Evolutionary conservation across 2,329 filamentous ascomycete species (phyloP).

Genomic region (Apiospora sp.): DNA sequence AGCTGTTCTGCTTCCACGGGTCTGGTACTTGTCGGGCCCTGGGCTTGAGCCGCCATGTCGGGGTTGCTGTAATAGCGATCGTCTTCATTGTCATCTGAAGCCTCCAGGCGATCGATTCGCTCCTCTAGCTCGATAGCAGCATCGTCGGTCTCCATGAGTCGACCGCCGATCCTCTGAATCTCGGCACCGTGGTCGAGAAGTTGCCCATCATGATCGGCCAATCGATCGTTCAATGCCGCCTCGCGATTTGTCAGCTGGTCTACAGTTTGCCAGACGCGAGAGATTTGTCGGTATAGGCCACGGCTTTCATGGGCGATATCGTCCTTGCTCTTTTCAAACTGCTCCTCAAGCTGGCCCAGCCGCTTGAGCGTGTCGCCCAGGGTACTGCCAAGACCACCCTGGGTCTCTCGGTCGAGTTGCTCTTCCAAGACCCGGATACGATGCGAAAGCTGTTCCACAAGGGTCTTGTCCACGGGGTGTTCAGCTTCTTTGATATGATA

Average conservation of each 20-base stretch:
- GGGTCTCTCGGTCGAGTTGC: constrained; percentile 48
- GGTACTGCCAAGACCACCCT: constrained; percentile 46
- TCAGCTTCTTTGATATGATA: constrained; percentile 62
- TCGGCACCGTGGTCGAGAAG: constrained; percentile 50
- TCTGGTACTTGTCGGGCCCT: constrained; percentile 26
- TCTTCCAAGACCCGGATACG: constrained; percentile 55
- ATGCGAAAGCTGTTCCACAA: constrained; percentile 57
- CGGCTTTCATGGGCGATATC: constrained; percentile 62
- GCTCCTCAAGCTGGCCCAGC: constrained; percentile 61
- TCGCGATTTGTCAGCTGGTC: constrained; percentile 52
- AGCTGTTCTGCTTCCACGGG: not conserved
- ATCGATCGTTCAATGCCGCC: constrained; percentile 46
- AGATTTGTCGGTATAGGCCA: constrained; percentile 62
- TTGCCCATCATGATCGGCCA: constrained; percentile 50
- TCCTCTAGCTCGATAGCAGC: constrained; percentile 62
- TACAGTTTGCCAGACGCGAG: constrained; percentile 61
- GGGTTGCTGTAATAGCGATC: constrained; percentile 38
- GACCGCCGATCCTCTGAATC: constrained; percentile 54
- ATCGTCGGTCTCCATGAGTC: constrained; percentile 59
- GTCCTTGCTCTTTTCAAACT: constrained; percentile 59
- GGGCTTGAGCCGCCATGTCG: constrained; percentile 39
- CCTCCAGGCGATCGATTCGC: constrained; percentile 58
- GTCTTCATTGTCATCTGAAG: not conserved
- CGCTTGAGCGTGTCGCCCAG: constrained; percentile 48
- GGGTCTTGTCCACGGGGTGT: constrained; percentile 51